Conservation (phyloP, 2,329 filamentous ascomycete species). For the Alternaria infectoria region DNA sequence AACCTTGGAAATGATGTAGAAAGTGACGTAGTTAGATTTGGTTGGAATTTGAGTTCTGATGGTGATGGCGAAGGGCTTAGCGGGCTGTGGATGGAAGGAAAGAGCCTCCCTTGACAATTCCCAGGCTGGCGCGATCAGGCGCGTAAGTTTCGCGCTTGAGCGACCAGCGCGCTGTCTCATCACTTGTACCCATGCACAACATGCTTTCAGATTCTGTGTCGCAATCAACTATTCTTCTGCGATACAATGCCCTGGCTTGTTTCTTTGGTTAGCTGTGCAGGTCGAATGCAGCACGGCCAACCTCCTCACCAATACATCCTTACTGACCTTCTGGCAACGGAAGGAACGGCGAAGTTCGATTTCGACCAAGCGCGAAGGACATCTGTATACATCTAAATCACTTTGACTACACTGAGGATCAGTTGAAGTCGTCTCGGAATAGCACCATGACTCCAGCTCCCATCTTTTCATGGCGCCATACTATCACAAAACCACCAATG, state of each 20-base stretch:
- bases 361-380: neutral
- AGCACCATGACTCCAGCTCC: neutral
- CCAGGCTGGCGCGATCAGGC: neutral
- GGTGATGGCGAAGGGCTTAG: neutral
- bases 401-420: neutral
- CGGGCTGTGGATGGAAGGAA: neutral
- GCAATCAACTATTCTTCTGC: neutral
- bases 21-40: neutral
- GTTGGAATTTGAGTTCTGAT: neutral
- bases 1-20: neutral
- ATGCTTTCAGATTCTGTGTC: neutral
- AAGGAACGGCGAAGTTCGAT: neutral
- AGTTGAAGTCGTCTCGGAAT: neutral
- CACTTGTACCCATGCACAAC: neutral
- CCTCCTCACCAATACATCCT: neutral
- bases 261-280: neutral
- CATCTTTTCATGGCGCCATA: neutral
- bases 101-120: neutral
- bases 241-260: neutral
- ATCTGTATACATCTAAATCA: neutral
- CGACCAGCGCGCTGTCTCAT: neutral
- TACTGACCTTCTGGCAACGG: neutral
- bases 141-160: neutral
- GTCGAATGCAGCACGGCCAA: neutral
- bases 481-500: neutral